Base-by-base conservation (phyloP, 2,329 filamentous ascomycete species). In the Ophiocordyceps camponoti-leonardi region DNA sequence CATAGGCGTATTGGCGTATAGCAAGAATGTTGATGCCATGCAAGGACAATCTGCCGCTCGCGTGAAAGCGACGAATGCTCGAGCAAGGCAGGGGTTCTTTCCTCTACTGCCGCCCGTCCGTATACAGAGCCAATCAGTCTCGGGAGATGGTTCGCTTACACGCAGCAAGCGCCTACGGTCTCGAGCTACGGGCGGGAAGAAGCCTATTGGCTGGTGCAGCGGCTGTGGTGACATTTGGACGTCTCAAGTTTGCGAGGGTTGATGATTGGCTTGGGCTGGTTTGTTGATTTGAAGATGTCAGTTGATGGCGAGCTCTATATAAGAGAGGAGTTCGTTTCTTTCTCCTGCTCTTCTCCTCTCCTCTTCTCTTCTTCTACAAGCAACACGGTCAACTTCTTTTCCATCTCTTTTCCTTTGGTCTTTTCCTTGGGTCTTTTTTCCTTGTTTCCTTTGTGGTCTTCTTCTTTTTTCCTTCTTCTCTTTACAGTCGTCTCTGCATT, bases 1-100 rank as follows among this genome's bases (percentile, higher is more conserved):
- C 61, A 64, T 63, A 57, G 63, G 66, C 62, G 66, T 65, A 57
- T 48, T 50, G 65, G 64, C 60, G 62, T 56, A 62, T 51, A 62
- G 62, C 39, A 41, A 62, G 60, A 54, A 53, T 61, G 61, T 53
- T 55, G 52, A 56, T 50, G 51, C 52, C 31, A 2, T 33, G 31
- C 31, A 33, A 13, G 31, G 11, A 33, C 31, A 33, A 33, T 33
- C 31, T 33, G 16, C 31, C 31, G 31, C 31, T 13, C 31, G 31
- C 31, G 31, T 33, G 31, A 33, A 33, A 10, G 13, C 13, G 31
- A n/a, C 13, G 31, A 16, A 33, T 16, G 31, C 12, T 33, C 13
- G 5, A 33, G 31, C 31, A 10, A 4, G 30, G 16, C 31, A 33
- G 31, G 26, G 26, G 26, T 4, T 28, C 26, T 2, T 28, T 28